Evolutionary conservation across 2,329 filamentous ascomycete genomes (phyloP), one percentile per base, ranked within the genome.

Genomic region (Fusarium vanettenii): DNA sequence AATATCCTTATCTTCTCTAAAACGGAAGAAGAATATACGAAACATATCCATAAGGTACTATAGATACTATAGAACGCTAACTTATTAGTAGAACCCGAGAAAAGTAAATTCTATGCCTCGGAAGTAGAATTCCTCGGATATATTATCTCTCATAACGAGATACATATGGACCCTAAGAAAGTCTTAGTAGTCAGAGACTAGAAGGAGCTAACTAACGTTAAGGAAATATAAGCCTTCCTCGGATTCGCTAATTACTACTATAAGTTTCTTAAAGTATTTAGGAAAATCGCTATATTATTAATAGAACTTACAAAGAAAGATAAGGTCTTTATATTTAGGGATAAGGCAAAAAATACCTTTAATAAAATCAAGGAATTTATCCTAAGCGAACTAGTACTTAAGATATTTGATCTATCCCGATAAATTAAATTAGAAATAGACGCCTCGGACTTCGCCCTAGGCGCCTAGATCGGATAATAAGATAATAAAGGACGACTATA

Each of bases 1-100:
- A 45, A 77, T 66, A 78, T 77, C 37, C 25, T 78, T 27, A 75
- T 78, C 59, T 76, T 76, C 61, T 75, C 56, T 35, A 29, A 76
- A 20, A 73, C n/a, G 14, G 27, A 72, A 43, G 31, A 73, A 74
- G 22, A 73, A 69, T 62, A 75, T 61, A 61, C 16, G 45, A 18
- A 73, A 75, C 64, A 75, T 41, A 41, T 75, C 5, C 63, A 73
- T 56, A 64, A 66, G 16, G 64, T 74, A 11, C 27, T 78, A 29
- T 3, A 70, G 68, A 41, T 6, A 59, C 52, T 74, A 41, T 33
- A 75, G 64, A 35, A 74, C 33, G 18, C 10, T 13, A 73, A 75
- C 0, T 35, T 77, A 16, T 14, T 77, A n/a, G 18, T 78, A 10
- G 25, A 78, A 67, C 59, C 13, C 16, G 14, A 55, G 1, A 76